Evolutionary conservation across 306 rosid genomes (phyloP), one percentile per base, ranked within the genome.

Genomic region (Dryas drummondii): DNA sequence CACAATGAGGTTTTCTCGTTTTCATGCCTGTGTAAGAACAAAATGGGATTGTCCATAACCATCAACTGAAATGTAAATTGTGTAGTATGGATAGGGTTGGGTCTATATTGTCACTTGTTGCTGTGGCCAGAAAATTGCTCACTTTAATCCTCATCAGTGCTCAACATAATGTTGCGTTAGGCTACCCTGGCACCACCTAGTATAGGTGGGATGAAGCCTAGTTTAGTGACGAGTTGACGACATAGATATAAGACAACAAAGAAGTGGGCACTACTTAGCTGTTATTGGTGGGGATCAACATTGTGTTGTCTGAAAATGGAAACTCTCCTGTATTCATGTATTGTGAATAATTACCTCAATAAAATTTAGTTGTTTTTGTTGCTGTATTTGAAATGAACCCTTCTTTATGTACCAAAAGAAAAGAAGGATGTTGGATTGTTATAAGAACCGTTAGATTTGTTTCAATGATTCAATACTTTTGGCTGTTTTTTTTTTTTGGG

Each of bases 41-140:
- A 76, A 84, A 64, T 79, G 57, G 71, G 79, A 69, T 79, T 79
- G 85, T 81, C 92, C 81, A 74, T 67, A 45, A 48, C 71, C 73
- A 75, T 51, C 68, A 5, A 65, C 71, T 75, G 66, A 56, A 54
- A 70, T 68, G 76, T 15, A 65, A 49, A 70, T 41, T 65, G 71
- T 79, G 70, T 50, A 42, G 81, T 75, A 26, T 81, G 86, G 80
- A 78, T 85, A 66, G 79, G 85, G 77, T 54, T 81, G 61, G 19
- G 71, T 49, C 59, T 75, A 65, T 53, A 65, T 73, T 82, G 78
- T 49, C 74, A 63, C 65, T 66, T 54, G 65, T 42, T 80, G 82
- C 72, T 78, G 77, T 76, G 75, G 80, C 82, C 77, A 72, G 60
- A 79, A 73, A 81, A 66, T 68, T 52, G 68, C 79, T 67, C 69